Evolutionary conservation across 164 flowering plant genomes (phyloP), one percentile per base, ranked within the genome.

Genomic region (Aristolochia californica): DNA sequence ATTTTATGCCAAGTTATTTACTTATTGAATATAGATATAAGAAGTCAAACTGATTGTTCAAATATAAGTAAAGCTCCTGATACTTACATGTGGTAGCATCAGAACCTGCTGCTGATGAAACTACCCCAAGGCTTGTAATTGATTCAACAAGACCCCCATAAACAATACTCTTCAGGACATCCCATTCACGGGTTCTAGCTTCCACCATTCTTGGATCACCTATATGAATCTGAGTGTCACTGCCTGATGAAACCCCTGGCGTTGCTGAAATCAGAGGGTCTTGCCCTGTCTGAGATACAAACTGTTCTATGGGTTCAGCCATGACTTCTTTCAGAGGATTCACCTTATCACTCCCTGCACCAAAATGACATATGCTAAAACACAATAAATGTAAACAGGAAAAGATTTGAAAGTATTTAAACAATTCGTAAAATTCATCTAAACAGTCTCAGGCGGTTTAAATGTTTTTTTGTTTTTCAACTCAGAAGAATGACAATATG

Each of bases 131-230:
- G 67, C 97, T 88, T 58, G 91, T 75, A 54, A 88, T 76, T 51
- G 82, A 77, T 70, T 94, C 96, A 23, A 71, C 45, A 55, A 94
- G 68, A 47, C 99, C 99, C 56, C 99, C 97, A 70, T 90, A 90
- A 5, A 94, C 86, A 55, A 90, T 83, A 75, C 89, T 82, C 69
- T 87, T 94, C 16, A 94, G 63, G 14, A 94, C 72, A 45, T 94
- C 96, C 76, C 71, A 69, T 23, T 58, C 66, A 43, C 38, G 64
- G 23, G 26, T 64, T 44, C 65, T 38, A 27, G 60, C 61, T 50
- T 24, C 70, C 48, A 27, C 62, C 55, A 43, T 48, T 48, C 40
- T 22, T 30, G 18, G 56, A 48, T 51, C 66, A 59, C 16, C 64
- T 43, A 27, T 21, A 52, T 27, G 11, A 20, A 48, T 54, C 51